Evolutionary conservation across 2,329 filamentous ascomycete species (phyloP), one percentile per base, ranked within the genome.

Genomic region (Didymella glomerata): DNA sequence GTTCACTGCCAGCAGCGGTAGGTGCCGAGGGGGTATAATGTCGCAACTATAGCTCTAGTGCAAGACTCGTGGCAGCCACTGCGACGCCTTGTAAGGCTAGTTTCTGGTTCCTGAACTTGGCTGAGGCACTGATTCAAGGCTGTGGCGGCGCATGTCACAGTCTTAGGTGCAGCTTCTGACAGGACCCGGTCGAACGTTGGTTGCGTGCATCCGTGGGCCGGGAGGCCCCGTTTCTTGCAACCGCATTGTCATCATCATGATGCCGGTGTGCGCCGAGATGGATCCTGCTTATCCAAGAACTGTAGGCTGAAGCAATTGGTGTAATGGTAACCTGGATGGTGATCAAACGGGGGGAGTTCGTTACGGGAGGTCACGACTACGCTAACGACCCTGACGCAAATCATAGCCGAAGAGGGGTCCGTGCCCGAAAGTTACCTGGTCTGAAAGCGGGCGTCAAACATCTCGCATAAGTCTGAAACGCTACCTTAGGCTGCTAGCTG

Each of bases 381-480:
- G 62, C 62, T 60, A 55, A 53, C 46, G 24, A 53, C 54, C 60
- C 54, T 63, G 41, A 50, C 48, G 66, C 60, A 61, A 62, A 67
- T 69, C 64, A 42, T 62, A 61, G 52, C 63, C 60, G 63, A 64
- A 62, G 16, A 46, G 49, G 30, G 57, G 55, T 48, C 64, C 58
- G 62, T 64, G 65, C 66, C 60, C 55, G 59, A 60, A 64, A 58
- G 52, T 38, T 44, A 46, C 41, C 9, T 42, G 25, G 30, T 38
- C 44, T 16, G 55, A 56, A 61, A 50, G 51, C 22, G 54, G 51
- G 56, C 45, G 54, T 65, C 54, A 62, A 63, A 61, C 57, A 56
- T 49, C 50, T 65, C 57, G 51, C 60, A 63, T 59, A 14, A 30
- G 47, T 56, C 52, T 68, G 66, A 68, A 69, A 69, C 67, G 44